Conservation (phyloP, 768 basidiomycete genomes). For the Russula griseocarnosa region DNA sequence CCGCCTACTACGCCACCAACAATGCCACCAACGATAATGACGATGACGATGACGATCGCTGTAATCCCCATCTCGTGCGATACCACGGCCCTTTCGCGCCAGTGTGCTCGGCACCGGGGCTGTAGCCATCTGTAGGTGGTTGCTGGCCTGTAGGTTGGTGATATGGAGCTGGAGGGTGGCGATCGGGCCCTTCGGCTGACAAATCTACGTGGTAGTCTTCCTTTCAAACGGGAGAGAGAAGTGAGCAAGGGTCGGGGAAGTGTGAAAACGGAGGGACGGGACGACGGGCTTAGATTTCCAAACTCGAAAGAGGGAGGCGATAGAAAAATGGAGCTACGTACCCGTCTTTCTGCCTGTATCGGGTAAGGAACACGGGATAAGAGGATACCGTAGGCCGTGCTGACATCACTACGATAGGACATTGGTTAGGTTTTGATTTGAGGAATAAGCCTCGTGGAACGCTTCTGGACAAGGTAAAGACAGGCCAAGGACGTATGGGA, state of each 20-base stretch:
- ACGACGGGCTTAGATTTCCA: too few species aligned
- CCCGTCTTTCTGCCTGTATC: constrained; percentile 35
- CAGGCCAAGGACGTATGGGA: background rate
- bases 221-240: constrained; percentile 33
- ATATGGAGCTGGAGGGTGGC: constrained; percentile 24
- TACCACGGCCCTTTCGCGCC: constrained; percentile 41
- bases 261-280: too few species aligned
- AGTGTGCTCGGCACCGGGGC: constrained; percentile 23
- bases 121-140: background rate
- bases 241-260: background rate
- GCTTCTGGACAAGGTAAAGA: background rate
- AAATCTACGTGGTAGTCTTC: constrained; percentile 54
- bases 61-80: constrained; percentile 44
- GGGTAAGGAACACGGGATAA: constrained; percentile 34
- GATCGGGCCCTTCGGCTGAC: constrained; percentile 30
- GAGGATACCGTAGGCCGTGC: too few species aligned
- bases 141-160: constrained; percentile 31
- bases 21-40: constrained; percentile 48
- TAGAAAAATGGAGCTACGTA: constrained; percentile 8
- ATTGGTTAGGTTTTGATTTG: constrained; percentile 6
- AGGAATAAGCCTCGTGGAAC: background rate
- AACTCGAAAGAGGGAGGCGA: too few species aligned
- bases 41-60: constrained; percentile 35
- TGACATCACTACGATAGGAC: constrained; percentile 11
- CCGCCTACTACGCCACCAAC: constrained; percentile 61